These are phyloP conservation scores for Sugiyamaella paludigena DNA, from an alignment of 1,139 yeast genomes.

Conservation along the genomic window DNA sequence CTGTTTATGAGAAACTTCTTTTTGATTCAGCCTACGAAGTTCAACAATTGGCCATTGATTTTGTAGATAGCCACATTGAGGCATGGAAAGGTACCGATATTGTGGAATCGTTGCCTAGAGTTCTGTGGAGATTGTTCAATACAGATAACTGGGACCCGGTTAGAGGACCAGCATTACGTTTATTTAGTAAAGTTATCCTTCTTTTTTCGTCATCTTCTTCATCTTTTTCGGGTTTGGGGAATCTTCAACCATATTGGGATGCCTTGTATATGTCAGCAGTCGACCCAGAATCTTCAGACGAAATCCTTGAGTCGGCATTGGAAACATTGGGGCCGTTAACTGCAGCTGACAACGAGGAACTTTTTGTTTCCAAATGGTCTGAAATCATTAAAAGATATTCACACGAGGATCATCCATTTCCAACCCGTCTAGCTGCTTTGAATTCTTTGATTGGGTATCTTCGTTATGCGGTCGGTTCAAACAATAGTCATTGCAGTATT, in stretches of 20 bases:
- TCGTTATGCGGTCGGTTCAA: slow-evolving; percentile 5
- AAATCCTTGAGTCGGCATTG: slow-evolving; percentile 47
- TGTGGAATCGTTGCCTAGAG: slow-evolving; percentile 25
- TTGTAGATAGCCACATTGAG: slow-evolving; percentile 20
- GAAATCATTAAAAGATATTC: slow-evolving; percentile 35
- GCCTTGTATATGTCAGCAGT: slow-evolving; percentile 31
- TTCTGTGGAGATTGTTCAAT: slow-evolving; percentile 35
- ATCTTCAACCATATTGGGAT: slow-evolving; percentile 24
- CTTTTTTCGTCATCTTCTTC: not conserved
- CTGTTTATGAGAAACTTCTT: slow-evolving; percentile 30
- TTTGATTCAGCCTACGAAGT: slow-evolving; percentile 49
- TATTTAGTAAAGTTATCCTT: slow-evolving; percentile 37
- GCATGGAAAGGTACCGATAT: not conserved
- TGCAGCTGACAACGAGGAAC: slow-evolving; percentile 24
- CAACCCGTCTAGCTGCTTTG: slow-evolving; percentile 50
- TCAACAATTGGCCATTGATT: slow-evolving; percentile 44
- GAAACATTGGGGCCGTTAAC: slow-evolving; percentile 51
- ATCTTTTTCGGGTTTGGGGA: not conserved
- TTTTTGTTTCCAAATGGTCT: slow-evolving; percentile 36
- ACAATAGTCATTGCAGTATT: too few species aligned
- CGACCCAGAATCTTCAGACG: slow-evolving; percentile 41
- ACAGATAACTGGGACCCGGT: slow-evolving; percentile 44
- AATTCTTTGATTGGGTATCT: slow-evolving; percentile 43
- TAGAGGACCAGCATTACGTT: slow-evolving; percentile 43
- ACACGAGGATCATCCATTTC: slow-evolving; percentile 46